phyloP scores from a whole-genome alignment of 371 early-diverging fungal genomes.

The Mucor plumbeus region DNA sequence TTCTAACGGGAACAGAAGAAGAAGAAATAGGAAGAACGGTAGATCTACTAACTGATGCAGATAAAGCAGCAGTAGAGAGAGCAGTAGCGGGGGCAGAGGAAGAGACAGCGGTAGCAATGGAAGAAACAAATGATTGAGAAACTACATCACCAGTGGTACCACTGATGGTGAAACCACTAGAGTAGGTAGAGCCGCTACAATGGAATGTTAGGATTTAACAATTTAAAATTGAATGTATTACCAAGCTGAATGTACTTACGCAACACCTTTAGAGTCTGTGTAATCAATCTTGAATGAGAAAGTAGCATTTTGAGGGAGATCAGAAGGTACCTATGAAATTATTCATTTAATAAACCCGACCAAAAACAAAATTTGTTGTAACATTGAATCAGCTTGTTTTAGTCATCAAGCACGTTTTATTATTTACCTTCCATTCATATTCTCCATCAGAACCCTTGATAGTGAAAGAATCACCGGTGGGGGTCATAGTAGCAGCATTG shows the following conservation, averaged over 20 bases:
- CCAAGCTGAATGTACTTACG: slow-evolving; percentile 20
- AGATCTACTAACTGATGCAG: slow-evolving; percentile 1
- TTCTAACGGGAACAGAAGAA: neutral
- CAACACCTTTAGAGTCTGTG: slow-evolving; percentile 13
- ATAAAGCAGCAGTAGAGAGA: neutral
- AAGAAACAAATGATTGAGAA: slow-evolving; percentile 16
- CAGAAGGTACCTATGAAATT: slow-evolving; percentile 25
- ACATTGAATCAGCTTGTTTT: slow-evolving; percentile 8
- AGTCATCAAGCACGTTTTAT: slow-evolving; percentile 10
- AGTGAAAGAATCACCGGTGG: slow-evolving; percentile 16
- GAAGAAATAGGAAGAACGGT: slow-evolving; percentile 1
- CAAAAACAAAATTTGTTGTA: neutral
- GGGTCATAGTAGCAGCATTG: slow-evolving; percentile 21
- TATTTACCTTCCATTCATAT: slow-evolving; percentile 34
- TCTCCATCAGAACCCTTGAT: slow-evolving; percentile 27
- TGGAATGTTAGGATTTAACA: neutral
- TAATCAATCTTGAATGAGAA: slow-evolving; percentile 28
- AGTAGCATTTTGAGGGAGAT: slow-evolving; percentile 30
- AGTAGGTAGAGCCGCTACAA: slow-evolving; percentile 25
- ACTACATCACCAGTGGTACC: slow-evolving; percentile 21
- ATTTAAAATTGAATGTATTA: neutral
- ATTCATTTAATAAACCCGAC: slow-evolving; percentile 3
- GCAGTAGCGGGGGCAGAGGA: slow-evolving; percentile 11
- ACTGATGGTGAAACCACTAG: slow-evolving; percentile 26
- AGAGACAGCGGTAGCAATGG: slow-evolving; percentile 14